Base-by-base conservation (phyloP, 108 stramenopile genomes). In the Discostella pseudostelligera region DNA sequence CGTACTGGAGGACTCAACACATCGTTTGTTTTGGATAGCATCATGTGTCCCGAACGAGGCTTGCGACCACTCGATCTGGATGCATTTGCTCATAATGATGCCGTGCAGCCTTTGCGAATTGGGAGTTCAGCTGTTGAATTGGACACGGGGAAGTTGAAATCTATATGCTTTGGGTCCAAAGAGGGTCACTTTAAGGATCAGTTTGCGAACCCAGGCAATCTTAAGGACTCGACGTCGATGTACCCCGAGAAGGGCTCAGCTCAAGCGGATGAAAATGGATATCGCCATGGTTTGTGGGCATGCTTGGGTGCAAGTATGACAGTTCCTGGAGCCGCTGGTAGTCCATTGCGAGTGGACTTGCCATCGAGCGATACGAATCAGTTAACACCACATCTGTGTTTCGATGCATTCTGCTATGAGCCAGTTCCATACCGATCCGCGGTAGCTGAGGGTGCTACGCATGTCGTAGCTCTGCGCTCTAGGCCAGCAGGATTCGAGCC, bases 321-420 rank as follows among this genome's bases (percentile, higher is more conserved):
- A n/a, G 90, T 92, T n/a, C 90, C 90, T 1, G 90, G 84, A 48
- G 90, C 85, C 22, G 87, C 87, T 20, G 87, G 90, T 7, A 69
- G 81, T 10, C 90, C 90, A 8, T 62, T 86, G 42, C 53, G 56
- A 9, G 44, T 92, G 75, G 42, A 67, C 37, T 60, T 80, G 56
- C 67, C 72, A 65, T 62, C 60, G 21, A 56, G 57, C n/a, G 39
- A 61, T 9, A 45, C 64, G 0, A 28, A 28, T 24, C 60, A 60
- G 16, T 37, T 51, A 4, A 25, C 61, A 25, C 70, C 61, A 0
- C 60, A 70, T 57, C 47, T 64, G 19, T 68, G 59, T 46, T 92
- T 87, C 63, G 90, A 92, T 81, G 87, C 90, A 22, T 92, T 92
- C 74, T 87, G 86, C 56, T 89, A 86, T 56, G 90, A 92, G 59